Conservation (phyloP, 768 basidiomycete genomes). For the Collybiopsis luxurians region DNA sequence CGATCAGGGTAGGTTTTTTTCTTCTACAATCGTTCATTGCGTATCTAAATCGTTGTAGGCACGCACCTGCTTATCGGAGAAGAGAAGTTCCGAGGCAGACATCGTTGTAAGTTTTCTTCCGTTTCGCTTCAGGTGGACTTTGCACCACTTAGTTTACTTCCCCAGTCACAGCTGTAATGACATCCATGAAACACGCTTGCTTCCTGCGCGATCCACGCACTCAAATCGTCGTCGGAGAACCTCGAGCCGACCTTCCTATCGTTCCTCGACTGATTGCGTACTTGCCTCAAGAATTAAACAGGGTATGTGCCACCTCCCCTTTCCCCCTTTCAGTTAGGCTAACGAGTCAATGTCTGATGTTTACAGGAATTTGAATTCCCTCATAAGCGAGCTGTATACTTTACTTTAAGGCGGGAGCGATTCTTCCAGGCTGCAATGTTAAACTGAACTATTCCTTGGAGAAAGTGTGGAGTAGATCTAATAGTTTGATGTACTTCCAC, state of each 20-base stretch:
- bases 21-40: conserved; percentile 17
- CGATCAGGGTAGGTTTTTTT: conserved; percentile 22
- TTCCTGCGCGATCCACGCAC: conserved; percentile 45
- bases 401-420: conserved; percentile 7
- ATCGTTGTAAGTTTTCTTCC: conserved; percentile 31
- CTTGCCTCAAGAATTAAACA: conserved; percentile 11
- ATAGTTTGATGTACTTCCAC: too few species aligned
- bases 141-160: neutral
- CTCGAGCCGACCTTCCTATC: conserved; percentile 23
- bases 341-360: neutral
- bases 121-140: neutral
- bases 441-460: too few species aligned
- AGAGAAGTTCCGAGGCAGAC: conserved; percentile 40
- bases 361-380: conserved; percentile 11
- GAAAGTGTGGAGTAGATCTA: too few species aligned
- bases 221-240: conserved; percentile 39
- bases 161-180: conserved; percentile 30
- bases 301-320: too few species aligned
- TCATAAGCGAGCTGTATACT: conserved; percentile 9
- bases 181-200: conserved; percentile 35
- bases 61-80: conserved; percentile 48
- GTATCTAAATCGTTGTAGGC: conserved; percentile 24
- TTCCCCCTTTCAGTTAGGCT: neutral
- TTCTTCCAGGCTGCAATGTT: conserved; percentile 13
- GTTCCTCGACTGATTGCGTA: conserved; percentile 11